Percentiles rank a stretch among this genome's conserved stretches.
Evolutionary conservation across 768 basidiomycete species (phyloP).

Genomic region (Mycena rebaudengoi): DNA sequence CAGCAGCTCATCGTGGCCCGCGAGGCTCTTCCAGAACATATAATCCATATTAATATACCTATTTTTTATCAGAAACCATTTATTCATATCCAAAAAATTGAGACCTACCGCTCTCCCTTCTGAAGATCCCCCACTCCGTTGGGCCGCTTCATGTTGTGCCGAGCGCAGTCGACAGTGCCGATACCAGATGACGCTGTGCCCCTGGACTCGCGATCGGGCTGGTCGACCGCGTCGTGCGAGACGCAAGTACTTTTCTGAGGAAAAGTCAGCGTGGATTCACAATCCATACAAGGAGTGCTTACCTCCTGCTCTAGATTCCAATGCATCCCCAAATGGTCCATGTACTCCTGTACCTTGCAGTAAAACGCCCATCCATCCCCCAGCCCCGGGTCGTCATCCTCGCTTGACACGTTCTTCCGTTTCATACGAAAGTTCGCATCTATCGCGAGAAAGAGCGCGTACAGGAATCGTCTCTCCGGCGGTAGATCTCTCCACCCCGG

Average conservation of each 20-base stretch:
- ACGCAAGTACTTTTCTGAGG: slow-evolving; percentile 7
- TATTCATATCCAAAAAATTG: background rate
- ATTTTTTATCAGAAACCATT: background rate
- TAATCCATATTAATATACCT: slow-evolving; percentile 34
- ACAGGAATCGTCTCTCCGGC: background rate
- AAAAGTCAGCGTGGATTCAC: background rate
- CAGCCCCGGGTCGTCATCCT: background rate
- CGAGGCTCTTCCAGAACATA: slow-evolving; percentile 30
- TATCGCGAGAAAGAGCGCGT: slow-evolving; percentile 14
- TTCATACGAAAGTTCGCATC: slow-evolving; percentile 34
- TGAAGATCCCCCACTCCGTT: slow-evolving; percentile 27
- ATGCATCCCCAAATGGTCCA: background rate
- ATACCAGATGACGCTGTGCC: slow-evolving; percentile 28
- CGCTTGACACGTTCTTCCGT: slow-evolving; percentile 14
- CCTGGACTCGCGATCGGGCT: slow-evolving; percentile 12
- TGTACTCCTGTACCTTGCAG: background rate
- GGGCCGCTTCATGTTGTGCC: slow-evolving; percentile 21
- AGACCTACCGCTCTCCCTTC: slow-evolving; percentile 28
- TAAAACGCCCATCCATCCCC: background rate
- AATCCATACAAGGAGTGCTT: background rate
- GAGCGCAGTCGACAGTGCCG: slow-evolving; percentile 25
- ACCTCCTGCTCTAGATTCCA: background rate
- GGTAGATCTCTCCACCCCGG: slow-evolving; percentile 26
- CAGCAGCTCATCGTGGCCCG: background rate
- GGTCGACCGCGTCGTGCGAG: background rate